Conservation (phyloP, 2,329 filamentous ascomycete genomes). For the Colletotrichum navitas region DNA sequence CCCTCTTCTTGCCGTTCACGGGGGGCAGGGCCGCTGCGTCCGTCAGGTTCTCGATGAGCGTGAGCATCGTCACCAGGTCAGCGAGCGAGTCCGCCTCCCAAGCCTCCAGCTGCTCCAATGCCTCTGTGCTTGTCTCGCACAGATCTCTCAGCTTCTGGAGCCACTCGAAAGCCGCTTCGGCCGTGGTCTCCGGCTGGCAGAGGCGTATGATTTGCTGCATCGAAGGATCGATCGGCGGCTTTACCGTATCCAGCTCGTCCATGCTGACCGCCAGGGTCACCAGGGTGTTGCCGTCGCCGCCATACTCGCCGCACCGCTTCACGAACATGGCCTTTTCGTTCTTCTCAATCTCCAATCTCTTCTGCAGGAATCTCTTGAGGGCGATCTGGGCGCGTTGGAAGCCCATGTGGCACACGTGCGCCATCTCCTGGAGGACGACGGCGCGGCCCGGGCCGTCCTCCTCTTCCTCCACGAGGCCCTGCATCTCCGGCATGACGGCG, state of each 20-base stretch:
- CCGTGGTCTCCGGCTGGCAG: not conserved
- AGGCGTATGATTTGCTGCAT: not conserved
- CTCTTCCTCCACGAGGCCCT: not conserved
- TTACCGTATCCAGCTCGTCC: not conserved
- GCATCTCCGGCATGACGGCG: not conserved
- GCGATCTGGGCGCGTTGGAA: not conserved
- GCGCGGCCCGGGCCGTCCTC: not conserved
- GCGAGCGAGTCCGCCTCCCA: not conserved
- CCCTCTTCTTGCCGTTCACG: not conserved
- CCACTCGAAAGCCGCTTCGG: not conserved
- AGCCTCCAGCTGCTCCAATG: not conserved
- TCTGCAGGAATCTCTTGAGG: not conserved
- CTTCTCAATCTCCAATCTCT: not conserved
- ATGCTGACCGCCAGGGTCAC: not conserved
- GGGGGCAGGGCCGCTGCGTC: not conserved
- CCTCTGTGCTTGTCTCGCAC: accelerated
- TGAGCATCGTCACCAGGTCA: not conserved
- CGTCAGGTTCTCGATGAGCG: not conserved
- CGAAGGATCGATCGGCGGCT: not conserved
- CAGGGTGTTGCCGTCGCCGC: not conserved
- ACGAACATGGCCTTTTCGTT: not conserved
- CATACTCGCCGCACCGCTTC: not conserved
- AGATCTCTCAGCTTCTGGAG: not conserved
- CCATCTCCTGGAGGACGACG: not conserved
- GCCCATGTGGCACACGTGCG: not conserved